Base-by-base conservation (phyloP, 345 rosid species). In the Murraya paniculata region DNA sequence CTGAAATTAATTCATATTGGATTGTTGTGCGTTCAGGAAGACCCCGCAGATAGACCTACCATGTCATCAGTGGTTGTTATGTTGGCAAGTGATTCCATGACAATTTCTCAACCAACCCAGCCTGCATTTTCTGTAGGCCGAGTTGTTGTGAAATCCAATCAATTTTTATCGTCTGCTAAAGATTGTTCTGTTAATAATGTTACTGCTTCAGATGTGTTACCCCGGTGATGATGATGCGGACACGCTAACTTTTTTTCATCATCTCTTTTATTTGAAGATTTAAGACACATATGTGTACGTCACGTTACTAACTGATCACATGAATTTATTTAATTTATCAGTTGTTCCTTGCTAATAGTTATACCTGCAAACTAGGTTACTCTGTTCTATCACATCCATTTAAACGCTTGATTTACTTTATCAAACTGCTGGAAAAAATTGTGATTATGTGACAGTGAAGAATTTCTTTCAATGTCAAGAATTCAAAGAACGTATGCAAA, bases 121-220 rank as follows among this genome's bases (percentile, higher is more conserved):
- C 86, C 86, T 9, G 82, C 86, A 45, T 86, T 79, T 75, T 68
- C 71, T 2, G 73, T 80, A 2, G 77, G 81, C 27, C 64, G 79
- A 19, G 36, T 19, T 59, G 27, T 30, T 5, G 73, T 10, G 9
- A 64, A 50, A 1, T 14, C 30, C 4, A 31, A 0, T 16, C 33
- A 76, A 24, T 30, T 10, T 0, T 9, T 10, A 3, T 35, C 70
- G 2, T 5, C 9, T 0, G 13, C 1, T 0, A 64, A 21, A 19
- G 1, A 0, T 65, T 35, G 48, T 24, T 36, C 70, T 21, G 48
- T 21, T 21, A 65, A 65, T 35, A 41, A 65, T 14, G 48, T 65
- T 25, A 41, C 72, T 68, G 33, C 41, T 68, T 68, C 72, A 39
- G 10, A 7, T 68, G 33, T 41, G 39, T 21, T 7, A 1, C 70